phyloP scores from a whole-genome alignment of 2,329 filamentous ascomycete species.

The Trichoderma sp. region DNA sequence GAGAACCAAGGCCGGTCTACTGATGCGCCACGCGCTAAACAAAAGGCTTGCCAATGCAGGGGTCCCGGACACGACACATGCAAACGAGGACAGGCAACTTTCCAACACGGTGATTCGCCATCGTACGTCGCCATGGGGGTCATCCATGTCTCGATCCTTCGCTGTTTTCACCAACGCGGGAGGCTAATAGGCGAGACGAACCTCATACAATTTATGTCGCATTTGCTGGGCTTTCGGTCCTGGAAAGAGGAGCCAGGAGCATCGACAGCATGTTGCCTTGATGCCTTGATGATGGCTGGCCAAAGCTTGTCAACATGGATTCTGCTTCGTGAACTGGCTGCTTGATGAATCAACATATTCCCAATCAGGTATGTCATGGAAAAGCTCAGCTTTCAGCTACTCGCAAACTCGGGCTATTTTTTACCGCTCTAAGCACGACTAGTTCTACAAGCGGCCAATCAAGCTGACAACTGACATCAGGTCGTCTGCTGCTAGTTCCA shows the following conservation, averaged over 20 bases:
- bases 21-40: slow-evolving; percentile 15
- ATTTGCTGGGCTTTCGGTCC: background rate
- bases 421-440: background rate
- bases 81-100: background rate
- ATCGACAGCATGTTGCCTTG: background rate
- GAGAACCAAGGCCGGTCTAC: background rate
- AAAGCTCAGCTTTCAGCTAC: background rate
- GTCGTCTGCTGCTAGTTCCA: background rate
- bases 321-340: background rate
- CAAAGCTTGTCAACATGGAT: background rate
- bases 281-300: background rate
- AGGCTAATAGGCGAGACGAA: slow-evolving; percentile 9
- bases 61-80: background rate
- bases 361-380: background rate
- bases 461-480: background rate
- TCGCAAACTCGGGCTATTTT: background rate
- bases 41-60: slow-evolving; percentile 7
- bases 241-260: background rate
- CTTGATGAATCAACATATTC: background rate
- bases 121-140: background rate
- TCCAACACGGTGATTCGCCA: background rate
- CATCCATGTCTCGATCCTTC: slow-evolving; percentile 7
- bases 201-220: slow-evolving; percentile 1
- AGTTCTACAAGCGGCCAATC: background rate
- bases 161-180: slow-evolving; percentile 2